Conservation (phyloP, 2,329 filamentous ascomycete genomes). For the Neurospora sp. region DNA sequence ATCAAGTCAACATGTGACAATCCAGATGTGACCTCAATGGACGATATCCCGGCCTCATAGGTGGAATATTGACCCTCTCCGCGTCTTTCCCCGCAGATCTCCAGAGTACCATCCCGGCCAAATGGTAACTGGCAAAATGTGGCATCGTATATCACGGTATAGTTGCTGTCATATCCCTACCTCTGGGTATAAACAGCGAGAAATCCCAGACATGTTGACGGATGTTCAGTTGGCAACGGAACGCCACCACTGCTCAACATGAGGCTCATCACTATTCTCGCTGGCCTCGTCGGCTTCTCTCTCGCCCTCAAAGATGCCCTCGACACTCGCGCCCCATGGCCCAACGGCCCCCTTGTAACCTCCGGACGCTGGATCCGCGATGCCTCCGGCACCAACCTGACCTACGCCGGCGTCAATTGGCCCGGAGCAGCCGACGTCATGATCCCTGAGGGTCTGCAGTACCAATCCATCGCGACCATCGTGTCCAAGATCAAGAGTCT, state of each 20-base stretch:
- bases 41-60: neutral
- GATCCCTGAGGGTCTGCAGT: constrained; percentile 55
- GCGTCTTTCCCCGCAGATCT: neutral
- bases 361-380: constrained; percentile 34
- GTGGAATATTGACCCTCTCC: neutral
- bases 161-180: neutral
- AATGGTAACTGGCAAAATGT: too few relatives aligned
- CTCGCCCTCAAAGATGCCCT: neutral
- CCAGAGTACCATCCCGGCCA: neutral
- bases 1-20: neutral
- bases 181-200: neutral
- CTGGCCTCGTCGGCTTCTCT: constrained; percentile 10
- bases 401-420: constrained; percentile 51
- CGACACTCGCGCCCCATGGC: constrained; percentile 22
- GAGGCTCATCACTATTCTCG: constrained; percentile 12
- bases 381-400: constrained; percentile 31
- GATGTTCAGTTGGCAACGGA: neutral
- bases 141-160: neutral
- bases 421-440: constrained; percentile 51
- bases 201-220: neutral
- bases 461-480: constrained; percentile 45
- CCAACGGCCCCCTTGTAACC: constrained; percentile 32
- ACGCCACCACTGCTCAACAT: constrained; percentile 3
- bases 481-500: constrained; percentile 46
- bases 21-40: neutral